Percentiles rank a stretch among this genome's conserved stretches.
Evolutionary conservation across 2,329 filamentous ascomycete genomes (phyloP).

Genomic region (Tolypocladium album): DNA sequence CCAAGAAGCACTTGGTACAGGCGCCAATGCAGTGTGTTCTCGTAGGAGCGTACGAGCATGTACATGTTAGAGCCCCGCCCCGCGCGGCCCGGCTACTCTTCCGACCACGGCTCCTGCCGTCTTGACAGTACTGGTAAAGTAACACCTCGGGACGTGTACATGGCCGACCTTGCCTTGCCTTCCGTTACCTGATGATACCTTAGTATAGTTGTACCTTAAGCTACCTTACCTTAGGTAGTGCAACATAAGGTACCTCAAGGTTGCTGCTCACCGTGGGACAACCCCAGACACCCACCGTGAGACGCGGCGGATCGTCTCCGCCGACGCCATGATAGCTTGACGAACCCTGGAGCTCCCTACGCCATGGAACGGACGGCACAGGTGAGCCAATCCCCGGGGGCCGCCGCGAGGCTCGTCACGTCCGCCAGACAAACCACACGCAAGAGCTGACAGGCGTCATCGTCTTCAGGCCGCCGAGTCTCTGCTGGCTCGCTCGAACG

Average conservation of each 20-base stretch:
- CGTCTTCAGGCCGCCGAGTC: slow-evolving; percentile 24
- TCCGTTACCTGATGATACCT: too few relatives aligned
- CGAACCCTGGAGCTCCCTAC: neutral
- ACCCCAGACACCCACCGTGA: neutral
- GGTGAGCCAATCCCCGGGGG: neutral
- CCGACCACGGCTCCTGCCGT: neutral
- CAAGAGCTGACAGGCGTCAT: slow-evolving; percentile 2
- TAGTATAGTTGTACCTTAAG: too few relatives aligned
- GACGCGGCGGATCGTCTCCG: neutral
- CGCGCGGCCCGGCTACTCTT: neutral
- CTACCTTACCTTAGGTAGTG: neutral
- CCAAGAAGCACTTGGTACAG: too few relatives aligned
- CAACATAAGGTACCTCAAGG: neutral
- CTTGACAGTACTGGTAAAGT: neutral
- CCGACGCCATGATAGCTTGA: neutral
- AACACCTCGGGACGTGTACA: neutral
- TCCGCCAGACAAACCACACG: neutral
- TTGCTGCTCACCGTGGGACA: neutral
- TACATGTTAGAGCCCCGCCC: neutral
- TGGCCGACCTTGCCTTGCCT: too few relatives aligned
- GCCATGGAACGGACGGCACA: neutral
- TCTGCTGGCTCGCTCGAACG: slow-evolving; percentile 21
- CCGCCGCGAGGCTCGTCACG: neutral
- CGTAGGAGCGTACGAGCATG: too few relatives aligned
- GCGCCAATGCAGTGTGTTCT: too few relatives aligned